These are phyloP conservation scores for Dalbergia oliveri DNA, from an alignment of 306 rosid genomes.

Conservation along the genomic window DNA sequence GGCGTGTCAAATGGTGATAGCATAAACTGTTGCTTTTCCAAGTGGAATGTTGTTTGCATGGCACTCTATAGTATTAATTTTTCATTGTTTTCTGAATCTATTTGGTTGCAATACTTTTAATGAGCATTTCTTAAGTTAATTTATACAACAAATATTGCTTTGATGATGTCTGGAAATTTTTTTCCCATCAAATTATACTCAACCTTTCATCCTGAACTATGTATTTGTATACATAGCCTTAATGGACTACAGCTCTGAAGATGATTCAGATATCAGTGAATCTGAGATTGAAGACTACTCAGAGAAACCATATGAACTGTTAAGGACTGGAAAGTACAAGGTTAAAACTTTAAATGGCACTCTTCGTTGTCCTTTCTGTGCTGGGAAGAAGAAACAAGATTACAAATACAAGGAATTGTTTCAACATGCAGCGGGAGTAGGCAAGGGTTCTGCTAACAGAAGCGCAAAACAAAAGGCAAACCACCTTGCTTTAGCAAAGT, in stretches of 20 bases:
- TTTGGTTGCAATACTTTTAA: slow-evolving; percentile 7
- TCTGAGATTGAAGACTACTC: slow-evolving; percentile 82
- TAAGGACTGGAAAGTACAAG: slow-evolving; percentile 66
- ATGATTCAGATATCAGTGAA: slow-evolving; percentile 90
- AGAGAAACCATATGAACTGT: slow-evolving; percentile 79
- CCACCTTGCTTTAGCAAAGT: slow-evolving; percentile 90
- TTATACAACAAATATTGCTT: slow-evolving; percentile 12
- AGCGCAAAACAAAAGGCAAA: slow-evolving; percentile 81
- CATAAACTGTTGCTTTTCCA: neutral
- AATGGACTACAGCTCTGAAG: slow-evolving; percentile 81
- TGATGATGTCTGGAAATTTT: slow-evolving; percentile 3
- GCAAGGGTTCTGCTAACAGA: slow-evolving; percentile 93
- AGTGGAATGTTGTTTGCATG: slow-evolving; percentile 1
- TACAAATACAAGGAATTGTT: slow-evolving; percentile 84
- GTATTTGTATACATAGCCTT: slow-evolving; percentile 31
- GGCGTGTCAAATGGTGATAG: slow-evolving; percentile 8
- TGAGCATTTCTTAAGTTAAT: neutral
- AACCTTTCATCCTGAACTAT: slow-evolving; percentile 32
- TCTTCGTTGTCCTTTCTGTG: slow-evolving; percentile 92
- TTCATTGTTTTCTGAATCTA: neutral
- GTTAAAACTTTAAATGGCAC: slow-evolving; percentile 75
- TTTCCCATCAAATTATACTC: neutral
- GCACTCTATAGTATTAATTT: neutral
- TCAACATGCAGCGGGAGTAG: slow-evolving; percentile 95
- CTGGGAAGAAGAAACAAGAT: slow-evolving; percentile 95